phyloP scores from a whole-genome alignment of 2,329 filamentous ascomycete genomes.

The Stagonosporopsis chrysanthemi region DNA sequence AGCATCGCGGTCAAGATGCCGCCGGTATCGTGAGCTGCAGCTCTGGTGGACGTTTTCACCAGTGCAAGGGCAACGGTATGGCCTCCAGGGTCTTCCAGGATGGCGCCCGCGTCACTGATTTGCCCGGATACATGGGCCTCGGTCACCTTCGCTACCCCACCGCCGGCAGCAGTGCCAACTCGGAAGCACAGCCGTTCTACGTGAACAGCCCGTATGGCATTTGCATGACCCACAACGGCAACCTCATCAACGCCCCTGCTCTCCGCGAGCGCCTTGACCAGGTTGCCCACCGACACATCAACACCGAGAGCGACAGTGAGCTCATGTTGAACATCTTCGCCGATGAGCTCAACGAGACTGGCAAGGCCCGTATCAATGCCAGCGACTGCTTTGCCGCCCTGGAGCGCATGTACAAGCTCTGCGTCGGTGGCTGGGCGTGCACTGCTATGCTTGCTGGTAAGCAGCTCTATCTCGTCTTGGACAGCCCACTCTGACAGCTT shows the following conservation, averaged over 20 bases:
- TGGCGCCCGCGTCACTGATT: slow-evolving; percentile 73
- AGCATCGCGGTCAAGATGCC: slow-evolving; percentile 82
- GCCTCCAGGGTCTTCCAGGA: slow-evolving; percentile 85
- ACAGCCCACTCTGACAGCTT: slow-evolving; percentile 21
- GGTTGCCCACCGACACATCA: slow-evolving; percentile 84
- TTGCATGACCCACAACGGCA: slow-evolving; percentile 84
- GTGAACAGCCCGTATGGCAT: slow-evolving; percentile 87
- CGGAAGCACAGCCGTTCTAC: slow-evolving; percentile 92
- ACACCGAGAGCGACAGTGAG: slow-evolving; percentile 89
- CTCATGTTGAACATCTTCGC: slow-evolving; percentile 90
- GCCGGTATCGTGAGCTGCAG: slow-evolving; percentile 81
- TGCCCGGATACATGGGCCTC: slow-evolving; percentile 87
- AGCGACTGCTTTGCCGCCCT: slow-evolving; percentile 79
- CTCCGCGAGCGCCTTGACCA: slow-evolving; percentile 76
- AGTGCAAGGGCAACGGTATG: slow-evolving; percentile 91
- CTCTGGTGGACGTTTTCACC: slow-evolving; percentile 79
- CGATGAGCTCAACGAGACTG: slow-evolving; percentile 78
- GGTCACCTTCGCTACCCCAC: slow-evolving; percentile 90
- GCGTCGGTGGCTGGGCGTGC: slow-evolving; percentile 79
- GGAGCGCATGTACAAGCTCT: slow-evolving; percentile 74
- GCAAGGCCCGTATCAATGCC: slow-evolving; percentile 80
- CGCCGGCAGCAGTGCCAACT: slow-evolving; percentile 80
- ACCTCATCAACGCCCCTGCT: slow-evolving; percentile 80
- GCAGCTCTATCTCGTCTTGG: slow-evolving; percentile 1
- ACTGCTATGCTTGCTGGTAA: slow-evolving; percentile 79